These are phyloP conservation scores for Raddia guianensis DNA, from an alignment of 176 grass and related monocot species.

Conservation along the genomic window DNA sequence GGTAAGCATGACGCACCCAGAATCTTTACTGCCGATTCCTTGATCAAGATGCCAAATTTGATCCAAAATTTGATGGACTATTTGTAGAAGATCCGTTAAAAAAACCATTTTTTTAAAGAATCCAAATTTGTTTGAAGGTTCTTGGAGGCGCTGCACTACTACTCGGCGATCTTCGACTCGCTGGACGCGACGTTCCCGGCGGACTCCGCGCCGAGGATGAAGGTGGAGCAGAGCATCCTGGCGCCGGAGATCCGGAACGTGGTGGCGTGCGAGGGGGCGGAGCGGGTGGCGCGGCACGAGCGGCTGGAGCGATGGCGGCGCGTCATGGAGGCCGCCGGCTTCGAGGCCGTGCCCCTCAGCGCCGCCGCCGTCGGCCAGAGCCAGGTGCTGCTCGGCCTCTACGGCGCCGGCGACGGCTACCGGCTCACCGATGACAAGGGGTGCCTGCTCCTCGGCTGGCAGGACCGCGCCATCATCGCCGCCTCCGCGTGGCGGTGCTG, in stretches of 20 bases:
- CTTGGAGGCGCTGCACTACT: constrained; percentile 85
- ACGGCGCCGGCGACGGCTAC: constrained; percentile 80
- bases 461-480: constrained; percentile 75
- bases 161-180: constrained; percentile 93
- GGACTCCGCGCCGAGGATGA: constrained; percentile 52
- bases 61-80: neutral
- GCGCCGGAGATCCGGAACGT: constrained; percentile 76
- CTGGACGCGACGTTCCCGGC: constrained; percentile 59
- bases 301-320: constrained; percentile 59
- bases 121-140: constrained; percentile 42
- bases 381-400: constrained; percentile 77
- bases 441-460: constrained; percentile 85
- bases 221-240: constrained; percentile 71
- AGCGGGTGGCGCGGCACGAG: constrained; percentile 76
- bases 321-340: constrained; percentile 50
- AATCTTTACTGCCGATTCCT: neutral
- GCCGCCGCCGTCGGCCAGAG: constrained; percentile 80
- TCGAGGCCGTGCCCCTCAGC: constrained; percentile 71
- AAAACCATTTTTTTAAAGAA: no score
- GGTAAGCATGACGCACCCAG: constrained; percentile 33
- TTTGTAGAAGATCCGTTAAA: neutral
- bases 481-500: constrained; percentile 78
- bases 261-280: constrained; percentile 72
- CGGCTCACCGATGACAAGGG: constrained; percentile 71
- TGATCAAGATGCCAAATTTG: neutral